These are phyloP conservation scores for Anaeramoeba ignava DNA, from an alignment of 78 protist genomes.

Conservation along the genomic window DNA sequence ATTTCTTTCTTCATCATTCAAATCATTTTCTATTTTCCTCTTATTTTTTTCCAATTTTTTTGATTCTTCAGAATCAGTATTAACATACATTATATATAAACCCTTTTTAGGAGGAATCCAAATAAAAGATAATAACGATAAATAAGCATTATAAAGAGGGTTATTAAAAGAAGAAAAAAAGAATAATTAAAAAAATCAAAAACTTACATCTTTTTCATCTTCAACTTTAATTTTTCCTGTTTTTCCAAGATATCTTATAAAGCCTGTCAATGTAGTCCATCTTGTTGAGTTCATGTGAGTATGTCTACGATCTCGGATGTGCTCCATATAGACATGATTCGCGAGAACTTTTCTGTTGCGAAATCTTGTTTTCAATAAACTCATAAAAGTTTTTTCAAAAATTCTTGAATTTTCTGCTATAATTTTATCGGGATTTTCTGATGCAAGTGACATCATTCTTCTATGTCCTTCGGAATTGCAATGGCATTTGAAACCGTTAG, in stretches of 20 bases:
- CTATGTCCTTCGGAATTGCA: constrained; percentile 57
- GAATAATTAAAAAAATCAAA: not conserved
- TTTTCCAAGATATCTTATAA: constrained; percentile 59
- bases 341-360: constrained; percentile 42
- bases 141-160: too few species aligned
- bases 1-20: constrained; percentile 11
- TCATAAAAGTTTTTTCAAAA: constrained; percentile 61
- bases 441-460: constrained; percentile 59
- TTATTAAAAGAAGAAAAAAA: too few species aligned
- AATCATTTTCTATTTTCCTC: not conserved
- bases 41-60: not conserved
- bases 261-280: constrained; percentile 58
- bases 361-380: constrained; percentile 29
- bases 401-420: constrained; percentile 13
- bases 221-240: constrained; percentile 56
- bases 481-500: constrained; percentile 85
- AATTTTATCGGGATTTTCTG: constrained; percentile 35
- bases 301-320: constrained; percentile 56
- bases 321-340: constrained; percentile 55
- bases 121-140: too few species aligned
- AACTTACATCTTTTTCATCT: constrained; percentile 18
- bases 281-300: constrained; percentile 64
- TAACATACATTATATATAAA: constrained; percentile 54
- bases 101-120: constrained; percentile 79
- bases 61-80: constrained; percentile 48